Base-by-base conservation (phyloP, 139 green algal genomes). In the Edaphochlamys debaryana region DNA sequence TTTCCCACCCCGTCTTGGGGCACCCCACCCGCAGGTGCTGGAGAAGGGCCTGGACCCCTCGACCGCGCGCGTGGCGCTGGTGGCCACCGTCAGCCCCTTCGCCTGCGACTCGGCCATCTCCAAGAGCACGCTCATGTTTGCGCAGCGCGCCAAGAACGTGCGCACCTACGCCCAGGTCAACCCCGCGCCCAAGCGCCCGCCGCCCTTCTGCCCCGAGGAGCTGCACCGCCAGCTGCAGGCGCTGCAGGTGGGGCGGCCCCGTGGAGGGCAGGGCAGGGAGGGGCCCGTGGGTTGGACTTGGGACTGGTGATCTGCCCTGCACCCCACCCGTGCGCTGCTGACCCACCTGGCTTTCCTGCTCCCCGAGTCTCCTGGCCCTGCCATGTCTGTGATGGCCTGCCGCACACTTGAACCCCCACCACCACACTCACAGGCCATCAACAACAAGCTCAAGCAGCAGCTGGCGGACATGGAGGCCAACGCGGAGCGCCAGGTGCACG, bases 81-180 rank as follows among this genome's bases (percentile, higher is more conserved):
- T 84, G 3, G 48, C 78, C 20, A 84, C 66, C 15, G 66, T 84
- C 9, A 66, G n/a, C n/a, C 67, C 41, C 29, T 76, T 84, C 64
- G 36, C 41, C 27, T 7, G 3, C 0, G 78, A 84, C 66, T 20
- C 56, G 19, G 19, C 50, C 36, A 64, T 76, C 2, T 67, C 78
- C 36, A 67, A 76, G 36, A 32, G 67, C 78, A 84, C 66, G 37
- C 78, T 84, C 20, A 41, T 71, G 48, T 84, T 84, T 27, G 78
- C 78, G 37, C 66, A 75, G 78, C 66, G 66, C n/a, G 78, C 78
- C 0, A 66, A 48, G 45, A 75, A 76, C 67, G 54, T 84, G 25
- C 78, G 78, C 37, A 84, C 78, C 34, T 84, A 67, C 41, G 78
- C 78, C 13, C 66, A 77, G 36, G 37, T 56, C 78, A 84, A 73